These are phyloP conservation scores for Diaporthe caulivora DNA, from an alignment of 2,329 filamentous ascomycete genomes.

Conservation along the genomic window DNA sequence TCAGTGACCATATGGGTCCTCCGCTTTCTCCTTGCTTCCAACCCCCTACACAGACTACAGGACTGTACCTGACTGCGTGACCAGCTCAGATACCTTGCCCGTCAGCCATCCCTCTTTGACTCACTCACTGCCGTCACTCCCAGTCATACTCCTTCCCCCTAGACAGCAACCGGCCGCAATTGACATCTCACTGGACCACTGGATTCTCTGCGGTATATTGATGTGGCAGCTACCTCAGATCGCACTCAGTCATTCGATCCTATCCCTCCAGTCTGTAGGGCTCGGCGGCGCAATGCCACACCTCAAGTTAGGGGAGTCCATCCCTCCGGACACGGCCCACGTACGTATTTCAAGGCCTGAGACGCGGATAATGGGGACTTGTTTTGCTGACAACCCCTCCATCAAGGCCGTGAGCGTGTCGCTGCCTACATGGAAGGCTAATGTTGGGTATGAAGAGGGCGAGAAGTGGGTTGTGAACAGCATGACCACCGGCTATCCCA, in stretches of 20 bases:
- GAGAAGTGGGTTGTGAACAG: slow-evolving; percentile 85
- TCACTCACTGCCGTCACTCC: neutral
- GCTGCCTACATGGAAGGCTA: slow-evolving; percentile 90
- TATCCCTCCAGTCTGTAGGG: neutral
- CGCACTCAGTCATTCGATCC: neutral
- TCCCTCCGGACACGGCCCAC: slow-evolving; percentile 83
- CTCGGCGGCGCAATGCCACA: slow-evolving; percentile 54
- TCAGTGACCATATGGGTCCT: neutral
- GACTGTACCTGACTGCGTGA: neutral
- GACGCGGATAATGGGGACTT: neutral
- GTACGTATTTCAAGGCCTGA: slow-evolving; percentile 61
- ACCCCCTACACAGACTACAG: neutral
- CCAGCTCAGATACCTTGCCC: too few species aligned
- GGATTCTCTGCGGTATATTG: neutral
- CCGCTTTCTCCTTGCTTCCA: neutral
- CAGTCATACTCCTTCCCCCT: neutral
- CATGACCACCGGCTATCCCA: slow-evolving; percentile 92
- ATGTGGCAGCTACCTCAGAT: neutral
- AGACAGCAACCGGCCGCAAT: neutral
- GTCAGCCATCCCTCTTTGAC: neutral
- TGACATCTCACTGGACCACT: neutral
- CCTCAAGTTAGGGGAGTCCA: slow-evolving; percentile 74
- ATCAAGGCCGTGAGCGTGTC: slow-evolving; percentile 94
- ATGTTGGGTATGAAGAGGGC: slow-evolving; percentile 94
- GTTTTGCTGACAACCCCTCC: neutral